phyloP scores from a whole-genome alignment of 2,329 filamentous ascomycete species.

The Calonectria multiphialidica region DNA sequence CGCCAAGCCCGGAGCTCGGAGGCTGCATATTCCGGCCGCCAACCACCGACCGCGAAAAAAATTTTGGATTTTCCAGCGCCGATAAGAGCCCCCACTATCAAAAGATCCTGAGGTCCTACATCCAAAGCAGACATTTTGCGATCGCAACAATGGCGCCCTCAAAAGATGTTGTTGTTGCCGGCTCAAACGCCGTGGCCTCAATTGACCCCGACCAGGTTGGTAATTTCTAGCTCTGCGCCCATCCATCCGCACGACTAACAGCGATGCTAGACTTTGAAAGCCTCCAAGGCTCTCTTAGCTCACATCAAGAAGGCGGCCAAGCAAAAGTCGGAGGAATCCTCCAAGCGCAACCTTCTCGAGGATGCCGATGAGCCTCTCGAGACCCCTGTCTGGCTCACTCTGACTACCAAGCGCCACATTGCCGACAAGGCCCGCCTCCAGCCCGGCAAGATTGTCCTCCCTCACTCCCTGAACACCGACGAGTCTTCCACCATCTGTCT shows the following conservation, averaged over 20 bases:
- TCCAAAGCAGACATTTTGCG: constrained; percentile 29
- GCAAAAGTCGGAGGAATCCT: constrained; percentile 57
- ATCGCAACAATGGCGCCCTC: constrained; percentile 55
- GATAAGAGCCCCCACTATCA: constrained; percentile 46
- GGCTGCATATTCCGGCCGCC: constrained; percentile 51
- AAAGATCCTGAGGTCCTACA: constrained; percentile 39
- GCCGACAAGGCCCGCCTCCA: constrained; percentile 82
- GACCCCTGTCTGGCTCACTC: constrained; percentile 70
- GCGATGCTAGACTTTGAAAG: constrained; percentile 66
- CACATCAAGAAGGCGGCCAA: constrained; percentile 71
- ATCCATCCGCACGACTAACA: constrained; percentile 21
- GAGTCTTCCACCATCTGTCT: constrained; percentile 81
- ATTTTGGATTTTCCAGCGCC: constrained; percentile 43
- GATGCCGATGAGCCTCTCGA: constrained; percentile 58
- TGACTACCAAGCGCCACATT: constrained; percentile 76
- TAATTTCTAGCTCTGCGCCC: background rate
- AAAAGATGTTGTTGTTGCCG: constrained; percentile 52
- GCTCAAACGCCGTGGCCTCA: constrained; percentile 47
- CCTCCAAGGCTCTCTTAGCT: constrained; percentile 71
- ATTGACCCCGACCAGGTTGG: constrained; percentile 58
- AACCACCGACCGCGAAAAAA: constrained; percentile 44
- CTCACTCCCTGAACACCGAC: constrained; percentile 78
- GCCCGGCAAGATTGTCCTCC: constrained; percentile 84
- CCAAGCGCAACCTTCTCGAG: constrained; percentile 69
- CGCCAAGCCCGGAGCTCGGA: constrained; percentile 44